A percentile compares a stretch with the other conserved stretches of the same genome.
Evolutionary conservation across 2,329 filamentous ascomycete species (phyloP).

Genomic region (Xylaria sp.): DNA sequence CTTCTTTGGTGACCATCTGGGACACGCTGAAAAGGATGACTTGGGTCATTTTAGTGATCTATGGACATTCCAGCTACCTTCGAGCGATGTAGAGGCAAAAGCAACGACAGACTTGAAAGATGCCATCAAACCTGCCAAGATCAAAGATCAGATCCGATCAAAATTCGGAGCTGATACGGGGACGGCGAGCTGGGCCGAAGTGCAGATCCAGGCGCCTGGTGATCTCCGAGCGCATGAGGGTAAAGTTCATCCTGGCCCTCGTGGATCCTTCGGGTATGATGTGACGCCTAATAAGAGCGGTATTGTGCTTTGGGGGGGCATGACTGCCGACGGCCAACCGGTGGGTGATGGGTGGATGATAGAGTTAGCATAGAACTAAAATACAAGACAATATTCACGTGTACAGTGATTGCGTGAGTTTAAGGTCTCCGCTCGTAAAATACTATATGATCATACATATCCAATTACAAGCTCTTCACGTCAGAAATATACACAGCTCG

Average conservation of each 20-base stretch:
- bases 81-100: slow-evolving; percentile 45
- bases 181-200: slow-evolving; percentile 62
- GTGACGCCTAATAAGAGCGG: slow-evolving; percentile 59
- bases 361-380: slow-evolving; percentile 36
- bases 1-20: slow-evolving; percentile 57
- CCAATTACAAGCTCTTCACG: background rate
- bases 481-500: background rate
- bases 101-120: slow-evolving; percentile 46
- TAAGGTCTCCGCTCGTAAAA: background rate
- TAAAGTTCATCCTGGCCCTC: slow-evolving; percentile 51
- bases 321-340: slow-evolving; percentile 55
- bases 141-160: slow-evolving; percentile 62
- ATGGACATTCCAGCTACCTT: slow-evolving; percentile 64
- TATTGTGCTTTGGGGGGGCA: slow-evolving; percentile 65
- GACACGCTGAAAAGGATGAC: slow-evolving; percentile 39
- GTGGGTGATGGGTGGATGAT: slow-evolving; percentile 57
- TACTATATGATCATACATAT: background rate
- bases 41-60: slow-evolving; percentile 55
- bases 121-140: slow-evolving; percentile 57
- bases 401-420: background rate
- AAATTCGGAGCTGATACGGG: slow-evolving; percentile 58
- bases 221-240: slow-evolving; percentile 56
- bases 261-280: slow-evolving; percentile 55
- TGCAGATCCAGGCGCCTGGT: slow-evolving; percentile 58
- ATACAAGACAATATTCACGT: background rate